Conservation (phyloP, 306 rosid genomes). For the Sesbania bispinosa region DNA sequence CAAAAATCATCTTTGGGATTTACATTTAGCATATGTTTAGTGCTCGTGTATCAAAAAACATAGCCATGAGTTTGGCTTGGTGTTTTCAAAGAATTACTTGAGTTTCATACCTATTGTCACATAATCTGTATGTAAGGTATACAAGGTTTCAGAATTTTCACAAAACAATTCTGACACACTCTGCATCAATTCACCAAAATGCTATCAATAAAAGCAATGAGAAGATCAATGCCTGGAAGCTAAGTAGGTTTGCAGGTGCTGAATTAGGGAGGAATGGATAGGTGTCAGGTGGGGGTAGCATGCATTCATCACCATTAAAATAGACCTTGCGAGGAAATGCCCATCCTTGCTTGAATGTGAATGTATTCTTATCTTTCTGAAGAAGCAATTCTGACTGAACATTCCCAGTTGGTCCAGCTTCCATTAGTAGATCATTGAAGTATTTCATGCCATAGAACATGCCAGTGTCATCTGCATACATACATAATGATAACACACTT, state of each 20-base stretch:
- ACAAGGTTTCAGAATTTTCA: constrained; percentile 37
- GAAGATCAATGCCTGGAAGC: constrained; percentile 34
- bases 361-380: constrained; percentile 64
- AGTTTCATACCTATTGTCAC: constrained; percentile 1
- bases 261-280: constrained; percentile 83
- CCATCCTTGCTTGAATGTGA: constrained; percentile 93
- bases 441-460: constrained; percentile 86
- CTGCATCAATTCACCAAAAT: constrained; percentile 37
- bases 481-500: neutral
- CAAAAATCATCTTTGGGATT: constrained; percentile 7
- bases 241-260: constrained; percentile 29
- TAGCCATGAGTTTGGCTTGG: neutral
- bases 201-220: constrained; percentile 49
- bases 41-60: constrained; percentile 12
- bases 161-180: constrained; percentile 18
- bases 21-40: constrained; percentile 20
- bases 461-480: constrained; percentile 79
- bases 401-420: constrained; percentile 81
- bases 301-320: constrained; percentile 93
- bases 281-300: constrained; percentile 84
- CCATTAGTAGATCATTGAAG: constrained; percentile 73
- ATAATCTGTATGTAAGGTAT: neutral
- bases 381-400: constrained; percentile 85
- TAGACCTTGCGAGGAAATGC: constrained; percentile 88
- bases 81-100: constrained; percentile 23